A percentile compares a stretch with the other conserved stretches of the same genome.
Evolutionary conservation across 805 yeast genomes (phyloP).

Genomic region (Suhomyces faveliae): DNA sequence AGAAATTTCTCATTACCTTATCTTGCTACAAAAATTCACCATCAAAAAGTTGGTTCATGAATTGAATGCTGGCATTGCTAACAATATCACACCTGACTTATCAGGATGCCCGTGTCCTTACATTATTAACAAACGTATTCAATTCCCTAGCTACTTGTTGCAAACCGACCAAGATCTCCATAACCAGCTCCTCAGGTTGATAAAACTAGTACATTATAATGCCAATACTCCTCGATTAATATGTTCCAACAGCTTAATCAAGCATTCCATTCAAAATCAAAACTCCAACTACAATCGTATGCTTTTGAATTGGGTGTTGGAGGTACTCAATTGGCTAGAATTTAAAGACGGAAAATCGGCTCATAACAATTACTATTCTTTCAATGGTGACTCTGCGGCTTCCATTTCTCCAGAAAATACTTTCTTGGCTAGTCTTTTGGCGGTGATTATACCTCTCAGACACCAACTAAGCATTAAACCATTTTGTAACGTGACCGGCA

Average conservation of each 20-base stretch:
- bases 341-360: slow-evolving; percentile 45
- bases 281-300: slow-evolving; percentile 29
- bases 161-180: slow-evolving; percentile 47
- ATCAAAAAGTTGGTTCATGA: slow-evolving; percentile 34
- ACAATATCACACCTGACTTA: slow-evolving; percentile 3
- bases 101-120: slow-evolving; percentile 17
- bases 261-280: slow-evolving; percentile 13
- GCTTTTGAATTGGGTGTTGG: slow-evolving; percentile 51
- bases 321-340: slow-evolving; percentile 54
- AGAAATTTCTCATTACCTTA: slow-evolving; percentile 41
- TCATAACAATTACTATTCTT: slow-evolving; percentile 3
- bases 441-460: slow-evolving; percentile 44
- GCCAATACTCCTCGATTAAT: slow-evolving; percentile 48
- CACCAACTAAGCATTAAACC: slow-evolving; percentile 37
- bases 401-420: slow-evolving; percentile 16
- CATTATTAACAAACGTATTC: slow-evolving; percentile 32
- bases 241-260: slow-evolving; percentile 38
- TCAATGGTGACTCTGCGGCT: background rate
- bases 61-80: slow-evolving; percentile 17
- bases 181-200: slow-evolving; percentile 33
- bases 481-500: slow-evolving; percentile 20
- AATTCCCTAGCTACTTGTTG: slow-evolving; percentile 37
- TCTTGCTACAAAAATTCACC: slow-evolving; percentile 39
- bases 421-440: slow-evolving; percentile 48
- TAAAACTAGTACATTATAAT: slow-evolving; percentile 38